Conservation (phyloP, 345 rosid genomes). For the Litchi chinensis region DNA sequence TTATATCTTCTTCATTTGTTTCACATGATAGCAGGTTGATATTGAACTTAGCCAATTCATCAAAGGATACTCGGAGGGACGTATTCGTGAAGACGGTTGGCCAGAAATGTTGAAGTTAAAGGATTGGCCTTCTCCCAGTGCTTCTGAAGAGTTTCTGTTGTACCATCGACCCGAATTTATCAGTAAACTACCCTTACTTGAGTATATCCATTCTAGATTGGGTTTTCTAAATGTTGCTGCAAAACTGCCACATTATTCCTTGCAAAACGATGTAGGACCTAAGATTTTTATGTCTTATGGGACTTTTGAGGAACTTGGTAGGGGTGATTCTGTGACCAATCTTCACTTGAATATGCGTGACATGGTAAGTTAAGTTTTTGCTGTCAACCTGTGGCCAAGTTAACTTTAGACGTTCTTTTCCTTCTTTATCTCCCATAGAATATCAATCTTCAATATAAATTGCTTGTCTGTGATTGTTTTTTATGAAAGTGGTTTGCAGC, state of each 20-base stretch:
- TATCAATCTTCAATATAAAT: background rate
- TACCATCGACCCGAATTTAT: slow-evolving; percentile 89
- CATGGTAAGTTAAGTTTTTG: slow-evolving; percentile 46
- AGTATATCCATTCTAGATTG: slow-evolving; percentile 87
- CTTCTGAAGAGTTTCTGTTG: slow-evolving; percentile 86
- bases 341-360: slow-evolving; percentile 82
- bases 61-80: slow-evolving; percentile 72
- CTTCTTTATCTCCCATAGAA: background rate
- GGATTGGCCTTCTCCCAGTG: slow-evolving; percentile 96
- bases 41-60: slow-evolving; percentile 71
- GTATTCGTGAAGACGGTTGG: slow-evolving; percentile 47
- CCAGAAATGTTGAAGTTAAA: slow-evolving; percentile 72
- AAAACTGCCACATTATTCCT: slow-evolving; percentile 90
- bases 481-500: background rate
- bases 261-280: slow-evolving; percentile 95
- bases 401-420: background rate
- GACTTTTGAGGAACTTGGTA: slow-evolving; percentile 51
- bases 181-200: slow-evolving; percentile 87
- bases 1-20: slow-evolving; percentile 16
- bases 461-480: background rate
- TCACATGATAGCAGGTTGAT: slow-evolving; percentile 60
- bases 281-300: slow-evolving; percentile 86
- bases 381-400: background rate
- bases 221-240: slow-evolving; percentile 97
- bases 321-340: slow-evolving; percentile 64